Conservation (phyloP, 192 early-diverging fungal species). For the Allomyces macrogynus region DNA sequence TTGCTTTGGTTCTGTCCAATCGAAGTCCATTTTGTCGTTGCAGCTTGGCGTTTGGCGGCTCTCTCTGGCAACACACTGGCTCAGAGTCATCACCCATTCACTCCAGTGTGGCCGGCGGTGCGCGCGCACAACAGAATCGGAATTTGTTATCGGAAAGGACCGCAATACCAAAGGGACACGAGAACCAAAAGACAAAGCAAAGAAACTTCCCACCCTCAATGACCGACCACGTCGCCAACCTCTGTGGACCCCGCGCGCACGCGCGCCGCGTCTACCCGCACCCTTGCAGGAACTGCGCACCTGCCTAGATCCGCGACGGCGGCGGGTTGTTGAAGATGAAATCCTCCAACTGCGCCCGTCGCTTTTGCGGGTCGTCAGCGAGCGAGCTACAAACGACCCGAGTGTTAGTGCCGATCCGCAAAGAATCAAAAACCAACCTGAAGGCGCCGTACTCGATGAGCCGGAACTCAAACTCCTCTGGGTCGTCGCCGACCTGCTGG, state of each 20-base stretch:
- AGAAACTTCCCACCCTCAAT: neutral
- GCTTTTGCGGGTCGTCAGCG: neutral
- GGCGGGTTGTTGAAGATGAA: neutral
- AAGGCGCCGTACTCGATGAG: neutral
- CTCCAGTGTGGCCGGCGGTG: too few relatives aligned
- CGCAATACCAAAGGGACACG: neutral
- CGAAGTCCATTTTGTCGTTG: too few relatives aligned
- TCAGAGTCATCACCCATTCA: too few relatives aligned
- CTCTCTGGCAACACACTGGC: too few relatives aligned
- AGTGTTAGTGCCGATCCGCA: neutral
- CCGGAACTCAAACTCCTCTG: neutral
- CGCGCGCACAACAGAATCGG: too few relatives aligned
- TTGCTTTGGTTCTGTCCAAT: too few relatives aligned
- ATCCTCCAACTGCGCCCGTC: neutral
- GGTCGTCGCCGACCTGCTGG: constrained; percentile 1
- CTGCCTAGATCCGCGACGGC: neutral
- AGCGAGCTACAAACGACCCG: neutral
- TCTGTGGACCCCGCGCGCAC: too few relatives aligned
- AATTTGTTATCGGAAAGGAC: neutral
- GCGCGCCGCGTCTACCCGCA: neutral
- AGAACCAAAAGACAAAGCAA: neutral
- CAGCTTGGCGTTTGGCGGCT: too few relatives aligned
- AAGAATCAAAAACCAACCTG: neutral
- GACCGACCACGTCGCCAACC: neutral
- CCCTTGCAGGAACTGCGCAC: neutral